phyloP scores from a whole-genome alignment of 2,329 filamentous ascomycete species.

The Nothophoma quercina region DNA sequence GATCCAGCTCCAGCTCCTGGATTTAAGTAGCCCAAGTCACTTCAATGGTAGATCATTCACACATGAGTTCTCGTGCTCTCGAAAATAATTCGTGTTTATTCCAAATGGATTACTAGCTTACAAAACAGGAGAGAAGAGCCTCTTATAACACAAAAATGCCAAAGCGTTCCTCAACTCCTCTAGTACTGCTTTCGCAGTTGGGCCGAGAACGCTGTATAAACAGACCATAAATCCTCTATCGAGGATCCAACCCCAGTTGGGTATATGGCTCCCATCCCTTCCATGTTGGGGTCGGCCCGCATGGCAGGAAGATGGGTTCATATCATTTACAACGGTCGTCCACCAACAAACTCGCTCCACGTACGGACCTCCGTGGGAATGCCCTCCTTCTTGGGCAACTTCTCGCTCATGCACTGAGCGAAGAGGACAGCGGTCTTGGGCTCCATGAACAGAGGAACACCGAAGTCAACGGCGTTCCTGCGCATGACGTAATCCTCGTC shows the following conservation, averaged over 20 bases:
- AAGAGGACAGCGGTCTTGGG: conserved; percentile 97
- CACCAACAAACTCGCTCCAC: conserved; percentile 94
- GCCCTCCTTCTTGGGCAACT: conserved; percentile 86
- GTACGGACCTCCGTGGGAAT: conserved; percentile 90
- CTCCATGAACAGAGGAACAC: conserved; percentile 97
- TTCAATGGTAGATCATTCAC: no score
- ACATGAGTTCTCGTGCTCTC: no score
- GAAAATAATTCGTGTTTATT: no score
- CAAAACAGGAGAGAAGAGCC: conserved; percentile 13
- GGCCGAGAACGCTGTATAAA: conserved; percentile 14
- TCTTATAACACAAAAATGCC: conserved; percentile 7
- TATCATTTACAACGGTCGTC: conserved; percentile 39
- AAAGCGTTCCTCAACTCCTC: conserved; percentile 13
- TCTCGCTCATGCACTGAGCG: conserved; percentile 95
- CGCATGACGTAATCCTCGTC: conserved; percentile 99
- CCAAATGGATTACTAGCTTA: conserved; percentile 19
- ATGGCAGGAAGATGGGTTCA: conserved; percentile 3
- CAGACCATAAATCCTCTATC: conserved; percentile 4
- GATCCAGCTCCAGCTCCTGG: no score
- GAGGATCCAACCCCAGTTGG: conserved; percentile 7
- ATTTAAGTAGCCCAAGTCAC: no score
- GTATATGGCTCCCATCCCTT: conserved; percentile 10
- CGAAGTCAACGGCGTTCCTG: conserved; percentile 97
- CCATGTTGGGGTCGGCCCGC: conserved; percentile 10
- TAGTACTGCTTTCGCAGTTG: conserved; percentile 7